Evolutionary conservation across 139 green algal genomes (phyloP), one percentile per base, ranked within the genome.

Genomic region (Spirogloea muscicola): DNA sequence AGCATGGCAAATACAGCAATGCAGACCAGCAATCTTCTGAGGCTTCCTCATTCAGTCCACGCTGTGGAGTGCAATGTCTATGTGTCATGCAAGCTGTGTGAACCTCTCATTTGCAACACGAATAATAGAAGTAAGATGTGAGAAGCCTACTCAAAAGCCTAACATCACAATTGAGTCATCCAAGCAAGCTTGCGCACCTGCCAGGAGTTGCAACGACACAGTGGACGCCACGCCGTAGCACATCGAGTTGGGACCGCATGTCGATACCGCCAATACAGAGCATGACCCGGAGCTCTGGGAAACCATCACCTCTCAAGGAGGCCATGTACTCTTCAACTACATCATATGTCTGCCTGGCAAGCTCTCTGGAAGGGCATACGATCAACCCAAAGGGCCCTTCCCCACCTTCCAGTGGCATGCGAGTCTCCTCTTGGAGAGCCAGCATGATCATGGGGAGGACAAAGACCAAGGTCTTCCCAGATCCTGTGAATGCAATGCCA

Each of bases 381-480:
- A 97, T 87, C 49, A 99, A 41, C 0, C 91, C 93, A 3, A 96
- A 55, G 1, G 94, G 94, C 0, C 94, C 94, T 80, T 99, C 94
- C 18, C 86, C 86, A 36, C 68, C 52, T 58, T 86, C 80, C 60
- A 96, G 84, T 37, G 91, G 91, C 85, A 96, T 86, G 6, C 70
- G 68, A 67, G 13, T 13, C 68, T 86, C 68, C 60, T 84, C 80
- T 38, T 82, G 77, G 16, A 85, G 51, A 0, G 74, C 48, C 7
- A 91, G 86, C 82, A 96, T 89, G 49, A 98, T 74, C 86, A 96
- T 87, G 16, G 94, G 94, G 58, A 99, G 76, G 10, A 84, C 58
- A 68, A 98, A 99, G 27, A 93, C 91, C 5, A 98, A 84, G 25
- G 94, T 97, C 82, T 99, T 99, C 60, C 95, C 93, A 29, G 80